Base-by-base conservation (phyloP, 495 filamentous ascomycete species). In the Corynascus novoguineensis region DNA sequence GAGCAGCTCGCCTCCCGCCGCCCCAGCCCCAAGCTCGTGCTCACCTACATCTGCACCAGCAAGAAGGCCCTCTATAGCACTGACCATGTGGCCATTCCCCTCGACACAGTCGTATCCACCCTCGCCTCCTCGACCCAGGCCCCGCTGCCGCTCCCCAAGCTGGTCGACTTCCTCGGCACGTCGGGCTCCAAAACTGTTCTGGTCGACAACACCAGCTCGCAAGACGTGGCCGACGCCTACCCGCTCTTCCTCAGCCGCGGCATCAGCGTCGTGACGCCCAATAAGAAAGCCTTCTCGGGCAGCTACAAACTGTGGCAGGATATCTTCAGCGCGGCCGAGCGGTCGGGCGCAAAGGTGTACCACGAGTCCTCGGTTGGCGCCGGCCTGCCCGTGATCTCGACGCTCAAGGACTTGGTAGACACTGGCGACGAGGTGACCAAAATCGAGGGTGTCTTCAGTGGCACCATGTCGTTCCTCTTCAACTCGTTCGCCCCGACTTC, bases 391-490 rank as follows among this genome's bases (percentile, higher is more conserved):
- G 86, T 97, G 27, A 83, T 97, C 55, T 93, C 88, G 45, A 96
- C 93, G 0, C 78, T 98, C 35, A 87, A 86, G 59, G 93, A 97
- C 60, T 79, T 98, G 4, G 78, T 95, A 12, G 84, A 88, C 27
- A 97, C 93, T 0, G 93, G 93, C 19, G 93, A 97, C 66, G 75
- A 88, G 65, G 84, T 97, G 1, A 84, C 76, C 53, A 88, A 82
- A 67, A 95, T 98, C 58, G 92, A 97, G 77, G 93, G 92, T 55
- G 90, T 98, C 12, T 97, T 97, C 75, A 92, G 88, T 46, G 93
- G 93, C 53, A 97, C 93, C 5, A 90, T 97, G 79, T 90, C 86
- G 35, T 97, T 95, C 81, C 78, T 97, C 12, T 98, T 98, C 80
- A 97, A 97, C 76, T 89, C 80, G 44, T 97, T 97, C 64, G 87